These are phyloP conservation scores for Fusarium robinianum DNA, from an alignment of 2,329 filamentous ascomycete genomes.

Conservation along the genomic window DNA sequence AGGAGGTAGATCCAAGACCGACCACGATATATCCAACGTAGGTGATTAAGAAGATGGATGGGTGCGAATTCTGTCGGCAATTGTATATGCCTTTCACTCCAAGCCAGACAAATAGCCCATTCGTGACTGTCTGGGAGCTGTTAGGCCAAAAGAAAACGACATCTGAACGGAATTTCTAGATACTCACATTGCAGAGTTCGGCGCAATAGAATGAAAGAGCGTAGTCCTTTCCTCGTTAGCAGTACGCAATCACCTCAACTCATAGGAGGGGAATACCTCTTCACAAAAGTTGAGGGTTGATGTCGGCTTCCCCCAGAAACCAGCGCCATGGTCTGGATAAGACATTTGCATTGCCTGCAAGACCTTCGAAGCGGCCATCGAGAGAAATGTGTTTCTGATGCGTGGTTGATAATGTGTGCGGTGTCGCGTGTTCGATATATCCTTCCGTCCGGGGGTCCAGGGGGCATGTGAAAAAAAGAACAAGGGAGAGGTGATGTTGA, in stretches of 20 bases:
- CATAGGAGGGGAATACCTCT: conserved; percentile 58
- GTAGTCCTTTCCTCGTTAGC: conserved; percentile 51
- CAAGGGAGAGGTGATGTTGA: too few relatives aligned
- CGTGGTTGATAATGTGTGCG: too few relatives aligned
- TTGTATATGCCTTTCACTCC: conserved; percentile 75
- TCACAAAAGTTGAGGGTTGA: conserved; percentile 81
- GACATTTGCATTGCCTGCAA: too few relatives aligned
- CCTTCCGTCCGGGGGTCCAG: too few relatives aligned
- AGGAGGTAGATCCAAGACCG: conserved; percentile 60
- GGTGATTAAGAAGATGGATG: conserved; percentile 73
- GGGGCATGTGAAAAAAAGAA: too few relatives aligned
- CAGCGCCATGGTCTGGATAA: conserved; percentile 52
- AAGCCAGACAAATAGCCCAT: conserved; percentile 78
- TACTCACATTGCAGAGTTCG: conserved; percentile 69
- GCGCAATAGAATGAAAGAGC: conserved; percentile 76
- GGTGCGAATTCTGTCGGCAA: conserved; percentile 73
- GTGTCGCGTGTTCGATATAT: too few relatives aligned
- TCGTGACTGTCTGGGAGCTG: conserved; percentile 69
- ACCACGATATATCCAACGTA: conserved; percentile 59
- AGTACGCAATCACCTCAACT: not conserved
- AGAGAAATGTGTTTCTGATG: too few relatives aligned
- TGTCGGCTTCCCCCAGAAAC: conserved; percentile 72
- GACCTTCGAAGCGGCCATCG: too few relatives aligned
- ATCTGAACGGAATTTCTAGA: not conserved
- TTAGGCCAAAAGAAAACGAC: conserved; percentile 2